Conservation (phyloP, 1,284 basidiomycete genomes). For the Apiotrichum laibachii region DNA sequence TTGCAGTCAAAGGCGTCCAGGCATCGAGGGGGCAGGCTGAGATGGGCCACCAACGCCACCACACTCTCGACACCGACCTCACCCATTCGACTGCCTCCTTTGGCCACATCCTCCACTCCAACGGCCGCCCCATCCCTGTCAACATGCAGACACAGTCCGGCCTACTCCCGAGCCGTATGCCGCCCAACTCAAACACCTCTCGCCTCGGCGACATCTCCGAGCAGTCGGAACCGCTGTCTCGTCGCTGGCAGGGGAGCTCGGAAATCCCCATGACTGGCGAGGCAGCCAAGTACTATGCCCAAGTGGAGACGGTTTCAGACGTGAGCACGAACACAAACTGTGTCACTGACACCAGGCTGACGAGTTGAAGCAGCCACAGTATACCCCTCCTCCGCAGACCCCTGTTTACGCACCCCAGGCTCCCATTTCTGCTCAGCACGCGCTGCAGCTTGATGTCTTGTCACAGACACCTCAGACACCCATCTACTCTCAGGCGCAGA, state of each 20-base stretch:
- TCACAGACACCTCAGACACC: too few species aligned
- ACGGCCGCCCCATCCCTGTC: constrained; percentile 32
- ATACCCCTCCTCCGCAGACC: not conserved
- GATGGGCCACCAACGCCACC: not conserved
- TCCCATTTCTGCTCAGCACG: too few species aligned
- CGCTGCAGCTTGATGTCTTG: too few species aligned
- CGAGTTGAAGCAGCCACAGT: not conserved
- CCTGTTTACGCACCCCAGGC: too few species aligned
- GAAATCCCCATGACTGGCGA: not conserved
- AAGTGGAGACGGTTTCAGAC: constrained; percentile 47
- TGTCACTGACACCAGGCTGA: not conserved
- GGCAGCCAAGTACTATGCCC: constrained; percentile 22
- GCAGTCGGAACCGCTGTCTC: not conserved
- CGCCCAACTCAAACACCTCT: not conserved
- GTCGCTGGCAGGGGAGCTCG: not conserved
- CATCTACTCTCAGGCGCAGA: too few species aligned
- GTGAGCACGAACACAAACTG: constrained; percentile 23
- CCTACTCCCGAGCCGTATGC: constrained; percentile 1
- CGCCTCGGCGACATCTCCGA: constrained; percentile 7
- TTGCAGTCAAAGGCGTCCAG: too few species aligned
- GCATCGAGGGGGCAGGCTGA: not conserved
- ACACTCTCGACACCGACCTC: constrained; percentile 6
- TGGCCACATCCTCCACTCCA: constrained; percentile 40
- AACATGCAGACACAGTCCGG: constrained; percentile 17
- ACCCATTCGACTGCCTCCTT: constrained; percentile 38